A percentile compares a stretch with the other conserved stretches of the same genome.
Conservation (phyloP, 2,329 filamentous ascomycete genomes). For the Pseudogymnoascus sp. region DNA sequence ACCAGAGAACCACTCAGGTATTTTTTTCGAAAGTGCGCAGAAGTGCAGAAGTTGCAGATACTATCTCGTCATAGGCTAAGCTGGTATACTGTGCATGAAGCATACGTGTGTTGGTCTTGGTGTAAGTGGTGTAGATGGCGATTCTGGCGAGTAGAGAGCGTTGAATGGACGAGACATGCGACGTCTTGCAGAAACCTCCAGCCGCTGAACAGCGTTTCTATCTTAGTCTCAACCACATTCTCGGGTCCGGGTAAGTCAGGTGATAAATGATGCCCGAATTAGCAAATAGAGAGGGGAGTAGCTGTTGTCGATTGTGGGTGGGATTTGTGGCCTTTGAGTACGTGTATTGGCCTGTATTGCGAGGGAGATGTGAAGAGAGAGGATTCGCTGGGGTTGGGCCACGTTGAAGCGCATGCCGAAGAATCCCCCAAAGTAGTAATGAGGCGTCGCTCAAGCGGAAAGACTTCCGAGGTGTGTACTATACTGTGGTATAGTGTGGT, state of each 20-base stretch:
- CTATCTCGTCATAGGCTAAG: constrained; percentile 5
- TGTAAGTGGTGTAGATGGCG: neutral
- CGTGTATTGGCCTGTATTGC: neutral
- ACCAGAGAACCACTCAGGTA: neutral
- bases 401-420: constrained; percentile 3
- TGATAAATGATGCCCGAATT: neutral
- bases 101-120: constrained; percentile 1
- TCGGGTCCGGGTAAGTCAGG: constrained; percentile 5
- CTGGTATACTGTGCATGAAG: constrained; percentile 1
- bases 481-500: neutral
- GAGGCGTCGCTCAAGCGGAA: constrained; percentile 4
- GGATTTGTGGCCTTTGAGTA: neutral
- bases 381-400: constrained; percentile 4
- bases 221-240: constrained; percentile 4
- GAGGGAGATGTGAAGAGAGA: neutral
- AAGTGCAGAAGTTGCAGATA: neutral
- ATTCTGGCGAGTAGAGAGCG: neutral
- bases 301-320: neutral
- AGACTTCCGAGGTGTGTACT: neutral
- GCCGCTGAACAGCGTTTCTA: constrained; percentile 3
- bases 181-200: constrained; percentile 2
- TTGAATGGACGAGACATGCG: neutral
- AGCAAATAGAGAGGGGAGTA: neutral
- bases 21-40: neutral
- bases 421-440: neutral